Evolutionary conservation across 169 alveolate species (phyloP).

Genomic region (Plasmodium gallinaceum): DNA sequence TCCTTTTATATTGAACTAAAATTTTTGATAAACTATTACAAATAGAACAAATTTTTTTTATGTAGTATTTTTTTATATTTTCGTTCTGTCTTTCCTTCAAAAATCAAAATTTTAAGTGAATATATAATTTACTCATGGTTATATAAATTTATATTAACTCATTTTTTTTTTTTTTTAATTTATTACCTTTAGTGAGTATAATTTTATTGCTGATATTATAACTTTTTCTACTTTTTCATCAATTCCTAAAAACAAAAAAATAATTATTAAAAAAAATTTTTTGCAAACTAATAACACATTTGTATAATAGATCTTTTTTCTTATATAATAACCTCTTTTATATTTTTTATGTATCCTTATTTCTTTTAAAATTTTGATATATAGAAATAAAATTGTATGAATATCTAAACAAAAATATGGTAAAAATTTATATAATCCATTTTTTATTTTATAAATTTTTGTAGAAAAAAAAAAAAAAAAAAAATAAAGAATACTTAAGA

Average conservation of each 20-base stretch:
- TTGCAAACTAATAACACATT: not conserved
- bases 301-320: not conserved
- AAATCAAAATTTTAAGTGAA: not conserved
- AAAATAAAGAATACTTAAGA: constrained; percentile 1
- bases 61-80: constrained; percentile 8
- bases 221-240: constrained; percentile 29
- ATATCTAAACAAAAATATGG: constrained; percentile 9
- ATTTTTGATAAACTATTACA: constrained; percentile 20
- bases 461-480: not conserved
- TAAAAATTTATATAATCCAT: too few species aligned
- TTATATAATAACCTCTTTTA: constrained; percentile 12
- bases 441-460: too few species aligned
- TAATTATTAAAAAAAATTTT: not conserved
- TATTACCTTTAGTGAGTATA: constrained; percentile 38
- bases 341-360: not conserved
- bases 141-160: not conserved
- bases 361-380: constrained; percentile 31
- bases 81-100: constrained; percentile 26
- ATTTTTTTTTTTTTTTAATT: constrained; percentile 2
- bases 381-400: constrained; percentile 23
- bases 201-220: constrained; percentile 21
- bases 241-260: constrained; percentile 23
- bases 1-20: constrained; percentile 22
- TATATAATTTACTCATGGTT: not conserved
- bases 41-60: constrained; percentile 34